These are phyloP conservation scores for Globisporangium middletonii DNA, from an alignment of 352 stramenopile genomes.

Conservation along the genomic window DNA sequence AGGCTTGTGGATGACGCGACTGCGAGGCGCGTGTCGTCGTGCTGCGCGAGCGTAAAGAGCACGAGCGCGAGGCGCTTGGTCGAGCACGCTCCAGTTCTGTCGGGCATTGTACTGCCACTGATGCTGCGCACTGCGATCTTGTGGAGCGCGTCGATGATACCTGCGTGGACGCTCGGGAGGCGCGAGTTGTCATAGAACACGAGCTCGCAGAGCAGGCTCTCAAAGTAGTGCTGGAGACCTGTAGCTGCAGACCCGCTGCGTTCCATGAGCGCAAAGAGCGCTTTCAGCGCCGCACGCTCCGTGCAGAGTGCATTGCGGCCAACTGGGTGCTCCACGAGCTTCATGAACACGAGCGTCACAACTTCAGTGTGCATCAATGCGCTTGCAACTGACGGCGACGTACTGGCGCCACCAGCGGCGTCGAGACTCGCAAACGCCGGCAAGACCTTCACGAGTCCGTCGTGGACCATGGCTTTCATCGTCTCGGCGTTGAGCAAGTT, in stretches of 20 bases:
- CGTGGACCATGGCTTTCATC: slow-evolving; percentile 49
- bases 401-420: not conserved
- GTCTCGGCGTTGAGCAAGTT: slow-evolving; percentile 63
- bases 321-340: slow-evolving; percentile 38
- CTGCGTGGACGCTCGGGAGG: slow-evolving; percentile 40
- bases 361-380: slow-evolving; percentile 17
- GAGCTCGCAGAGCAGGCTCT: slow-evolving; percentile 42
- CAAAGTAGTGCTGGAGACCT: slow-evolving; percentile 21
- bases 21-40: slow-evolving; percentile 34
- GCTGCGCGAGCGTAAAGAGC: slow-evolving; percentile 51
- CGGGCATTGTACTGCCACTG: slow-evolving; percentile 12
- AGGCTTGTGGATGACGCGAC: slow-evolving; percentile 32
- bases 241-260: slow-evolving; percentile 4
- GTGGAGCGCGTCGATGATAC: slow-evolving; percentile 47
- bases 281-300: slow-evolving; percentile 35
- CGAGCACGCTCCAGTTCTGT: not conserved
- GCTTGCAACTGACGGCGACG: not conserved
- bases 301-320: slow-evolving; percentile 38
- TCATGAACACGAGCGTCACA: slow-evolving; percentile 50
- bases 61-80: slow-evolving; percentile 29
- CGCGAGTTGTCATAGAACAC: slow-evolving; percentile 52
- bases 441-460: slow-evolving; percentile 67
- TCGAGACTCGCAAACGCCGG: slow-evolving; percentile 33
- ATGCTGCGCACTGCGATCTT: slow-evolving; percentile 17
- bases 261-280: slow-evolving; percentile 49